These are phyloP conservation scores for Apophysomyces sp. DNA, from an alignment of 371 early-diverging fungal species.

Conservation along the genomic window DNA sequence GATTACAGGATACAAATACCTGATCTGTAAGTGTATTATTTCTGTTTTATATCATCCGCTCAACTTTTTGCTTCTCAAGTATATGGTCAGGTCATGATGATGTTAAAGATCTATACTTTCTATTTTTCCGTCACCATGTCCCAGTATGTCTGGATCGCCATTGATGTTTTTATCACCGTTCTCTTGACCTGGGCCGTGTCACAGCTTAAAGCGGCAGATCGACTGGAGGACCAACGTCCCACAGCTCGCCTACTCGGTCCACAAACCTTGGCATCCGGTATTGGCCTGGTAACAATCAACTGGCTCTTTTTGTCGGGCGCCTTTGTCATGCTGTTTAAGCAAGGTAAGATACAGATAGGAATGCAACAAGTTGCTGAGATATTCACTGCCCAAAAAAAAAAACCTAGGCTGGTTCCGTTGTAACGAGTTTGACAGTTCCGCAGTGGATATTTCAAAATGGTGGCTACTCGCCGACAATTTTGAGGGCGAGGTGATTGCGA, in stretches of 20 bases:
- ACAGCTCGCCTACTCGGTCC: conserved; percentile 71
- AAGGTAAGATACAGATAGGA: conserved; percentile 12
- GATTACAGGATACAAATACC: conserved; percentile 71
- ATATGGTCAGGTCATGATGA: conserved; percentile 73
- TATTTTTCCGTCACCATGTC: conserved; percentile 53
- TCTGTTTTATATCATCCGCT: not conserved
- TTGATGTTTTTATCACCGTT: conserved; percentile 70
- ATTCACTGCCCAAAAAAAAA: no score
- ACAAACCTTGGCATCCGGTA: conserved; percentile 66
- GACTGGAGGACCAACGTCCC: conserved; percentile 60
- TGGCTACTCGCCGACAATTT: conserved; percentile 83
- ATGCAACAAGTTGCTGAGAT: no score
- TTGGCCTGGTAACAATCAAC: conserved; percentile 68
- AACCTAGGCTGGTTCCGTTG: conserved; percentile 56
- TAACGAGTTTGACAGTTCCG: conserved; percentile 70
- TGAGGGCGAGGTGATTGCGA: conserved; percentile 65
- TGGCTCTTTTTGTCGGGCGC: conserved; percentile 52
- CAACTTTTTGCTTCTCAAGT: conserved; percentile 15
- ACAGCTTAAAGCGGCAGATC: conserved; percentile 53
- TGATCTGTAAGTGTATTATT: not conserved
- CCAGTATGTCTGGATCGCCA: conserved; percentile 68
- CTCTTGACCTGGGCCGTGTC: conserved; percentile 68
- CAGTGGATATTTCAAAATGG: conserved; percentile 74
- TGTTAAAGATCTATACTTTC: conserved; percentile 55
- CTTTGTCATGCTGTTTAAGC: conserved; percentile 55